Base-by-base conservation (phyloP, 768 basidiomycete genomes). In the Mycena latifolia region DNA sequence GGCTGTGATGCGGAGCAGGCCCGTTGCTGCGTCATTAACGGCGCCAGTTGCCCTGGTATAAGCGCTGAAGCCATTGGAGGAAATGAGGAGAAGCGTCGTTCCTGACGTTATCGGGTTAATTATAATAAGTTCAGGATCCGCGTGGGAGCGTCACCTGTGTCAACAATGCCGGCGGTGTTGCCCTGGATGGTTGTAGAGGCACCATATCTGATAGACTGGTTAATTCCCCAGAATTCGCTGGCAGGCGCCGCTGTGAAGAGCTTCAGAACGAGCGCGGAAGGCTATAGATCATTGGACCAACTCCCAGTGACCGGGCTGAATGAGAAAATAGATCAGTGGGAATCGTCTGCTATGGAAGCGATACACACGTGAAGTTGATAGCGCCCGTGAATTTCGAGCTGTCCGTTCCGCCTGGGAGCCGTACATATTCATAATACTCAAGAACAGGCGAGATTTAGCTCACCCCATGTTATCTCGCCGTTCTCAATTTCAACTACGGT, bases 161-260 rank as follows among this genome's bases (percentile, higher is more conserved):
- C 80, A 33, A 82, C 80, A 63, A 84, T 81, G 51, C 83, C 83
- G 54, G 81, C 78, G 25, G 76, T 77, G 51, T 55, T 60, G 3
- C 65, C 9, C 50, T 82, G 63, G 54, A 82, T 77, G 2, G 73
- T 72, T 0, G 69, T 76, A 12, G 50, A 65, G 33, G 54, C 62
- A 15, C 79, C 80, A 62, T 79, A 81, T 18, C 67, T 69, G 52
- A 83, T 73, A 61, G 76, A 76, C 72, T 83, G 73, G 65, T 82
- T 72, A 66, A 84, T 82, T 31, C 83, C 83, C 84, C 83, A 84
- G 72, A 75, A 83, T n/a, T 67, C 63, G 45, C 52, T 56, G 24
- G 77, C 77, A 27, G 82, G 81, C 8, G 46, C 48, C 52, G 43
- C 69, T 70, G 39, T 35, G 6, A 7, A 6, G 33, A 6, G 33